Evolutionary conservation across 116 monocot genomes (phyloP), one percentile per base, ranked within the genome.

Genomic region (Phalaenopsis hybrid): DNA sequence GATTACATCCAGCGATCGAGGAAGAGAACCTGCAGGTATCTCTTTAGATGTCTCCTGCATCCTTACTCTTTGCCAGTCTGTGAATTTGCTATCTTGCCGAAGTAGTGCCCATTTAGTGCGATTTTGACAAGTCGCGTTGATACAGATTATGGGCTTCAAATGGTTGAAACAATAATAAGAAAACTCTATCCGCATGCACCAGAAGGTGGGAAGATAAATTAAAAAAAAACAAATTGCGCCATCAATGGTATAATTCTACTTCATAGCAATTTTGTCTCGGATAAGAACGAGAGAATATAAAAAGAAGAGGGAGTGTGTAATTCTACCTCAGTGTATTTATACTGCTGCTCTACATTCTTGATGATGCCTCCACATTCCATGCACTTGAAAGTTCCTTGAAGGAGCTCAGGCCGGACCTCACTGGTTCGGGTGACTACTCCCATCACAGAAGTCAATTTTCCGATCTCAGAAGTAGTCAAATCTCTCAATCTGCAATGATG

Each of bases 1-100:
- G 51, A 99, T 93, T 45, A 99, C 90, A 87, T 99, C 99, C 73
- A 99, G 80, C 5, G 93, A 95, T 20, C 99, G 85, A 61, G 99
- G 99, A 80, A 99, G 95, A 86, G 99, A 99, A 1, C 95, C 99
- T 69, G 95, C 90, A 70, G 95, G 99, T 83, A 99, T 99, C 85
- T 99, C 99, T 68, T 99, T 99, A 20, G 99, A 99, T 73, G 95
- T 93, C 84, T 99, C 99, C 85, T 99, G 95, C 90, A 99, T 90
- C 50, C 94, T 80, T 16, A 95, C 89, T 78, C 98, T 88, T 78
- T 99, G 98, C 98, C 98, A 99, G 80, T 99, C 98, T 43, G 98
- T 84, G 83, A 99, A 99, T 86, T 93, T 95, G 86, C 98, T 99
- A 75, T 99, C 98, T 85, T 99, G 98, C 48, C 93, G 87, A 79